Evolutionary conservation across 2,329 filamentous ascomycete genomes (phyloP).

Genomic region (Gaeumannomyces sp.): DNA sequence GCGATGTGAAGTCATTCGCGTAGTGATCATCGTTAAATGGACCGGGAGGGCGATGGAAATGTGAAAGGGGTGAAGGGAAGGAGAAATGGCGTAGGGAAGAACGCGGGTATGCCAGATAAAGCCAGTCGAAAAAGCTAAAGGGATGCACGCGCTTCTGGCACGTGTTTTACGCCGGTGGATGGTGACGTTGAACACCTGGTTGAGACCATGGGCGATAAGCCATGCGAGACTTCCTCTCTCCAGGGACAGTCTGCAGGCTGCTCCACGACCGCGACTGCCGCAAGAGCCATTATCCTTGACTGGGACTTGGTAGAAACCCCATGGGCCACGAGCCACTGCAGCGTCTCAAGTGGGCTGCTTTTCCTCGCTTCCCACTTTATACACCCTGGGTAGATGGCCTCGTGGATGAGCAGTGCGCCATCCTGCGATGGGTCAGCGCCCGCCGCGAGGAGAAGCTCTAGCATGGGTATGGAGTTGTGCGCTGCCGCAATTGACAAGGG

Average conservation of each 20-base stretch:
- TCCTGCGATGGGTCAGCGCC: neutral
- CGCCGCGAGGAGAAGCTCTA: neutral
- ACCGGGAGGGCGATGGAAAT: neutral
- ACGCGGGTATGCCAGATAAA: too few species aligned
- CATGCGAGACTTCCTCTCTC: neutral
- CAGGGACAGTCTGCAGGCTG: neutral
- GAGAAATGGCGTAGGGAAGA: too few species aligned
- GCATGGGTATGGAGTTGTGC: slow-evolving; percentile 1
- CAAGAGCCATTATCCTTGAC: neutral
- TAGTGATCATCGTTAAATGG: neutral
- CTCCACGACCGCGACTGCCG: neutral
- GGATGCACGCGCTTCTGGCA: neutral
- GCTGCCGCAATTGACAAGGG: neutral
- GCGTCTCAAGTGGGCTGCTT: neutral
- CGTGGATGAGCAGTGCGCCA: neutral
- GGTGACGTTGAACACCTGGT: neutral
- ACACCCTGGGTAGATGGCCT: neutral
- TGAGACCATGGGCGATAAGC: neutral
- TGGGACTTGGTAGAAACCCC: neutral
- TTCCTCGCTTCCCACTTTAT: neutral
- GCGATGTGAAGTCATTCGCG: neutral
- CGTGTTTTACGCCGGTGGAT: neutral
- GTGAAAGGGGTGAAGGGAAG: neutral
- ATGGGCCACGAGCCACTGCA: slow-evolving; percentile 1
- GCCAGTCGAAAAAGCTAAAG: neutral